phyloP scores from a whole-genome alignment of 106 monocot genomes.

The Dioscorea dumetorum region DNA sequence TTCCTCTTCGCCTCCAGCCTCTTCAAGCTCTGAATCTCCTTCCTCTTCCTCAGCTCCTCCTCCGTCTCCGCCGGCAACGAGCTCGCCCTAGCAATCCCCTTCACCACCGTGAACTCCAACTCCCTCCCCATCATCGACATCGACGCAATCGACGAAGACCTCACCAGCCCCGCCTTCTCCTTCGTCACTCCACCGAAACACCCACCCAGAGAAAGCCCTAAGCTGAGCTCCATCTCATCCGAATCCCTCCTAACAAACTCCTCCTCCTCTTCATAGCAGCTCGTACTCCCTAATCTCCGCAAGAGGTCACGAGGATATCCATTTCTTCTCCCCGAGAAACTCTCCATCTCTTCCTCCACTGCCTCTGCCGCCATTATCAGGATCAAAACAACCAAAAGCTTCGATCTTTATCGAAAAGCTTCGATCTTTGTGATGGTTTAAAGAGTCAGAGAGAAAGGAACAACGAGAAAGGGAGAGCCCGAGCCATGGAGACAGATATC shows the following conservation, averaged over 20 bases:
- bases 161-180: conserved; percentile 22
- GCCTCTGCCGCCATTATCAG: not conserved
- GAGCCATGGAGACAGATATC: too few relatives aligned
- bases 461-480: too few relatives aligned
- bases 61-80: conserved; percentile 38
- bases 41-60: conserved; percentile 46
- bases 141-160: conserved; percentile 42
- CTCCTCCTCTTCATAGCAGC: not conserved
- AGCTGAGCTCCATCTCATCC: conserved; percentile 43
- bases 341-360: conserved; percentile 11
- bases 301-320: conserved; percentile 31
- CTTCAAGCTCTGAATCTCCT: conserved; percentile 41
- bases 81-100: conserved; percentile 18
- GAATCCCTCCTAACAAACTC: not conserved
- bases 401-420: not conserved
- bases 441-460: too few relatives aligned
- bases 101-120: not conserved
- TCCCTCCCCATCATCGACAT: conserved; percentile 10
- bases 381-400: not conserved
- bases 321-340: conserved; percentile 2
- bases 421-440: too few relatives aligned
- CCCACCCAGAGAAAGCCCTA: conserved; percentile 58
- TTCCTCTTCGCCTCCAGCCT: conserved; percentile 44
- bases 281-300: conserved; percentile 10
- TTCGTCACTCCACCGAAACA: conserved; percentile 40